Evolutionary conservation across 2,329 filamentous ascomycete genomes (phyloP), one percentile per base, ranked within the genome.

Genomic region (Bipolaris sorokiniana): DNA sequence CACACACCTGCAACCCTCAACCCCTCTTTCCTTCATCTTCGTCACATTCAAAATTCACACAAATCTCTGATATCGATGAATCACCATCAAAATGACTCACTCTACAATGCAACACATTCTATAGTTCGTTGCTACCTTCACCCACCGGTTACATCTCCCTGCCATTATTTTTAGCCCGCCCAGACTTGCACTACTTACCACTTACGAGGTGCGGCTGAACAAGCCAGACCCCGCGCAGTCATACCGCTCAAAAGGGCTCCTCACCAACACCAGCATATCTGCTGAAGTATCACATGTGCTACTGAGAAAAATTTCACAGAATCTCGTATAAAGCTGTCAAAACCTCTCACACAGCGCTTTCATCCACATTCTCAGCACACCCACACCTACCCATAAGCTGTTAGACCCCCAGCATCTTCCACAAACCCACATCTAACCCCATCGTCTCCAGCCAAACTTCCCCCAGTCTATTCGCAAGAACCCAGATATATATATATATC

Each of bases 161-260:
- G 11, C 7, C 16, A 28, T 22, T 20, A n/a, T 13, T 16, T 46
- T 40, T 20, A 54, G 16, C 49, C 31, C 13, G 54, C 40, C 51
- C 18, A 59, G 23, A 54, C 51, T 33, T 26, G 28, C 34, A 28
- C 23, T 7, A 26, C 23, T 26, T 22, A 22, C 3, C n/a, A n/a
- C n/a, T 10, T 51, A 46, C 11, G 55, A 46, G 7, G 52, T 58
- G 56, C 62, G 47, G 54, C 62, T 64, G 62, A 64, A 60, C 18
- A 54, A 54, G 15, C 48, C 20, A 41, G 10, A 3, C 48, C 33
- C 59, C 54, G 54, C 51, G 20, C 54, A 15, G 16, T 38, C 31
- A 52, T 60, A 50, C 54, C 52, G 13, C 15, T 47, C 26, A 28
- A 28, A 28, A 28, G 7, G 26, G 26, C 26, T 10, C 26, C 3